Evolutionary conservation across 139 green algal species (phyloP), one percentile per base, ranked within the genome.

Genomic region (Micractinium conductrix): DNA sequence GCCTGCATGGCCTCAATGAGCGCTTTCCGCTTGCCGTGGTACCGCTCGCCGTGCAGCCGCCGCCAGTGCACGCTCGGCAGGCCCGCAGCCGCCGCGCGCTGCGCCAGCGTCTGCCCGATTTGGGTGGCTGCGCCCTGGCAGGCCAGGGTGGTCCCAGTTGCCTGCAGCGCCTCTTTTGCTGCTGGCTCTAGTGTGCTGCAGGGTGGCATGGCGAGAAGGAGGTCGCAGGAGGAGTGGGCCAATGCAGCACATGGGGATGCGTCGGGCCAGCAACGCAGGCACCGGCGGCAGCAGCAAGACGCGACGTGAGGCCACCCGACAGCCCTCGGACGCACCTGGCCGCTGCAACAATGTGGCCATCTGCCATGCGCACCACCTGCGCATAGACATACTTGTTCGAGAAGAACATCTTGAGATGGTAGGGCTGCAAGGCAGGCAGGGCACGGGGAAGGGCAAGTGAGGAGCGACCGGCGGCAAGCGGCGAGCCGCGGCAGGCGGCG

Each of bases 331-430:
- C 70, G 37, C 70, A 63, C 73, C 45, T 82, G 26, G 67, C 80
- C 45, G 89, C 82, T 17, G 84, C 89, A 24, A 91, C 60, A 17
- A 93, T 85, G 55, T 90, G 62, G 10, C 78, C 80, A 75, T 89
- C 88, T 33, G 63, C 37, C 17, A 48, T 71, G 26, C 83, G 65
- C 37, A 88, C 40, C 24, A 93, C 79, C 71, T 93, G 90, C 1
- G 86, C 90, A 68, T 91, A 90, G 2, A 72, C 68, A 50, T 93
- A 93, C 68, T 86, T 86, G 76, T 93, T 93, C 26, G 67, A 87
- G 28, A 93, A 73, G 80, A 91, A 93, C 69, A 85, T 72, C 21
- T 74, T 83, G 17, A 83, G 62, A 43, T 62, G 78, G 62, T 65
- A 30, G 1, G 78, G 42, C 62, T 83, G 78, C 78, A 83, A 2